Percentiles rank a stretch among this genome's conserved stretches.
phyloP scores from a whole-genome alignment of 148 eudicot species.

The Diospyros lotus region DNA sequence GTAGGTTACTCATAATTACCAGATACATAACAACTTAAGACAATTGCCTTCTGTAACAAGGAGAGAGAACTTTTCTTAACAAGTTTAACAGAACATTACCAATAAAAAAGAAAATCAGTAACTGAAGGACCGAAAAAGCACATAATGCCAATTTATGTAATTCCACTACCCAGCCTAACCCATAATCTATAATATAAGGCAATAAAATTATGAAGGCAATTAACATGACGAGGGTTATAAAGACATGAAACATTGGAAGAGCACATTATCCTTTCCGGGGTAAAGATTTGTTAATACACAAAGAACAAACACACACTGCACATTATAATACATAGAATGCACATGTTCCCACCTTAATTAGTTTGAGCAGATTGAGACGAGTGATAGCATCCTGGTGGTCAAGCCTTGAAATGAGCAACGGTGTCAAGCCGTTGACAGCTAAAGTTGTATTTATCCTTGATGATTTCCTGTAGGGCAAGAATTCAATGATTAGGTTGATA shows the following conservation, averaged over 20 bases:
- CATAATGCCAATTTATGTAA: neutral
- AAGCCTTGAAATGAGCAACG: slow-evolving; percentile 83
- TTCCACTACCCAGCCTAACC: neutral
- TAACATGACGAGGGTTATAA: neutral
- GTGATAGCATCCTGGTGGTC: slow-evolving; percentile 99
- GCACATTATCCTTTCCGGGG: too few species aligned
- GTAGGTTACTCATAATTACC: neutral
- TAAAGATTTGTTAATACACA: too few species aligned
- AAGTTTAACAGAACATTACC: neutral
- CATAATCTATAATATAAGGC: neutral
- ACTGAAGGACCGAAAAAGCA: too few species aligned
- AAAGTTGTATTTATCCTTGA: slow-evolving; percentile 84
- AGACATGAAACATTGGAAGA: neutral
- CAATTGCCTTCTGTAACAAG: neutral
- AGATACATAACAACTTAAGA: neutral
- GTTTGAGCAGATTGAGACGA: slow-evolving; percentile 88
- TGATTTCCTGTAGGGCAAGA: slow-evolving; percentile 71
- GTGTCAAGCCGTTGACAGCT: slow-evolving; percentile 94
- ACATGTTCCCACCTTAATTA: slow-evolving; percentile 63
- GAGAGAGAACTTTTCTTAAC: neutral
- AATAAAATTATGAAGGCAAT: neutral
- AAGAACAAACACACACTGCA: neutral
- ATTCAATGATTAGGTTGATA: neutral
- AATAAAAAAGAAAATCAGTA: too few species aligned
- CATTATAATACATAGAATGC: neutral